Base-by-base conservation (phyloP, 345 rosid genomes). In the Hypericum perforatum region DNA sequence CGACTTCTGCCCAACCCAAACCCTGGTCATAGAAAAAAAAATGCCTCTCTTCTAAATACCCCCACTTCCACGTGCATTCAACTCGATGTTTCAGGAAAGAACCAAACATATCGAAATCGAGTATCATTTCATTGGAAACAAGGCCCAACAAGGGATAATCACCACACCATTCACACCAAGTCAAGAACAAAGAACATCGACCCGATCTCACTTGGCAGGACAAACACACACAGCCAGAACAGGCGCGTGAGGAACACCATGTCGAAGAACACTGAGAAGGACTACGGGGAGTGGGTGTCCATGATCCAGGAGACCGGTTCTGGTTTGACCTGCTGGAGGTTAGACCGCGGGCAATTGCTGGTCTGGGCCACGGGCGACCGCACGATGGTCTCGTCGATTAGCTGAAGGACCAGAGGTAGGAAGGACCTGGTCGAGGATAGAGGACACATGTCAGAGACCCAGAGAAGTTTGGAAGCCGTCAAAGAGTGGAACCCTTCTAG, bases 1-100 rank as follows among this genome's bases (percentile, higher is more conserved):
- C 97, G 5, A 79, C 69, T 56, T 90, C 91, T 0, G 97, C 41
- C 94, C 97, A 13, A 82, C 77, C 95, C 86, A 90, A n/a, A 74
- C 70, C 43, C 79, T 61, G 11, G 71, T 77, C 66, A 85, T 70
- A 1, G 86, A n/a, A 74, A 0, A 84, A 88, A 36, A 79, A 76
- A 57, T 86, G 82, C 57, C 63, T 77, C 59, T 84, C 95, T 8
- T 70, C 59, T 8, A 40, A 71, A 78, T 39, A n/a, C 60, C 73
- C 5, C 43, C 60, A 2, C 32, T 22, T 4, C 52, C n/a, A n/a
- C n/a, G n/a, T n/a, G n/a, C n/a, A n/a, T n/a, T n/a, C n/a, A n/a
- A n/a, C n/a, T n/a, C n/a, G n/a, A n/a, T n/a, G n/a, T n/a, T n/a
- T n/a, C n/a, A n/a, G n/a, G n/a, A n/a, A n/a, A n/a, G n/a, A n/a